Percentiles rank a stretch among this genome's conserved stretches.
phyloP scores from a whole-genome alignment of 2,329 filamentous ascomycete genomes.

The Neoascochyta sp. region DNA sequence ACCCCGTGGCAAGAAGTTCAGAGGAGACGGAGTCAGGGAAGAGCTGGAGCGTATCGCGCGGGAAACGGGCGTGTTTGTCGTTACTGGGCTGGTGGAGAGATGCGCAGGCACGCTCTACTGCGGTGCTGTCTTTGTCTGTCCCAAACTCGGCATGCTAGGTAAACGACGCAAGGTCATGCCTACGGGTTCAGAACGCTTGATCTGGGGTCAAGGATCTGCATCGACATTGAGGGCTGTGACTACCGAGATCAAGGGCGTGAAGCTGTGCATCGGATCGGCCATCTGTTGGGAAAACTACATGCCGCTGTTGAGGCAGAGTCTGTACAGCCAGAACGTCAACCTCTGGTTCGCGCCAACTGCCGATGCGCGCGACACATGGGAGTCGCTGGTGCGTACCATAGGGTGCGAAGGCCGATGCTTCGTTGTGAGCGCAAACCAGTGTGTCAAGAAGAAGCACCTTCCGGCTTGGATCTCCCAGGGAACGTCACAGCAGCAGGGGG shows the following conservation, averaged over 20 bases:
- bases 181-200: slow-evolving; percentile 75
- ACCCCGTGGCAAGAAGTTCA: slow-evolving; percentile 45
- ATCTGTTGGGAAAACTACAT: slow-evolving; percentile 99
- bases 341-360: slow-evolving; percentile 88
- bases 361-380: slow-evolving; percentile 79
- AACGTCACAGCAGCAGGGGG: slow-evolving; percentile 4
- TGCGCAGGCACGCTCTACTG: slow-evolving; percentile 83
- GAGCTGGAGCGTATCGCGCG: slow-evolving; percentile 70
- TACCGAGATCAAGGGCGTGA: slow-evolving; percentile 73
- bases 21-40: slow-evolving; percentile 76
- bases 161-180: slow-evolving; percentile 94
- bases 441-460: slow-evolving; percentile 58
- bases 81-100: slow-evolving; percentile 75
- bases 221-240: slow-evolving; percentile 74
- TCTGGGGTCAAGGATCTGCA: slow-evolving; percentile 85
- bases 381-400: slow-evolving; percentile 75
- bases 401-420: slow-evolving; percentile 80
- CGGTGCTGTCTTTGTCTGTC: slow-evolving; percentile 76
- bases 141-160: slow-evolving; percentile 66
- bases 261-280: slow-evolving; percentile 75
- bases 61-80: slow-evolving; percentile 77
- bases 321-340: slow-evolving; percentile 90
- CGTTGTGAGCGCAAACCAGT: slow-evolving; percentile 83
- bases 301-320: slow-evolving; percentile 76
- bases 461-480: slow-evolving; percentile 53